phyloP scores from a whole-genome alignment of 179 eudicot species.

The Patellifolia procumbens region DNA sequence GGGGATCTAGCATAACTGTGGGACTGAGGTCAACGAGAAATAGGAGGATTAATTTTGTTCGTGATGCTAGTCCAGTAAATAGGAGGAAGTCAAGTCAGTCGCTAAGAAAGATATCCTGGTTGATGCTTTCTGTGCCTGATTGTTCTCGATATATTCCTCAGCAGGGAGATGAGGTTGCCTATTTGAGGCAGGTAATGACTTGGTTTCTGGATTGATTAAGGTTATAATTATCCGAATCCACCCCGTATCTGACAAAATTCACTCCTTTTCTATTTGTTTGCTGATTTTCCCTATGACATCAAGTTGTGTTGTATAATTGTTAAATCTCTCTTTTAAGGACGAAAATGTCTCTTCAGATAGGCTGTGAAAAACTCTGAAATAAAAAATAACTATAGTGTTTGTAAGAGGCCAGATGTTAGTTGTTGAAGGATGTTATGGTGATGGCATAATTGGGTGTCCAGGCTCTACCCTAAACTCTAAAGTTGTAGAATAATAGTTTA shows the following conservation, averaged over 20 bases:
- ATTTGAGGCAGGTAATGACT: slow-evolving; percentile 76
- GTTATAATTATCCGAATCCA: neutral
- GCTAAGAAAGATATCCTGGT: slow-evolving; percentile 68
- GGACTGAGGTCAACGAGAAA: slow-evolving; percentile 82
- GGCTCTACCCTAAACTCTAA: neutral
- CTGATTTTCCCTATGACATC: neutral
- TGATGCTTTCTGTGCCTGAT: slow-evolving; percentile 74
- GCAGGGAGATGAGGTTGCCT: slow-evolving; percentile 81
- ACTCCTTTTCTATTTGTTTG: neutral
- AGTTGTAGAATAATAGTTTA: too few species aligned
- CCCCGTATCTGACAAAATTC: neutral
- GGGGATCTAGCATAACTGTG: slow-evolving; percentile 54
- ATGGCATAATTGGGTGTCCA: neutral
- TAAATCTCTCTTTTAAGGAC: neutral
- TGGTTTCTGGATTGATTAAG: neutral
- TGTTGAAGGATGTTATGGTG: too few species aligned
- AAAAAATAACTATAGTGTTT: neutral
- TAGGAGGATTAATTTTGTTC: slow-evolving; percentile 57
- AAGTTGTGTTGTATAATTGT: neutral
- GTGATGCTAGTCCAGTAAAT: slow-evolving; percentile 57
- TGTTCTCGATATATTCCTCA: slow-evolving; percentile 90
- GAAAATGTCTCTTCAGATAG: neutral
- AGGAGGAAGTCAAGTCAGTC: slow-evolving; percentile 59
- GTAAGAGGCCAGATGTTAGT: neutral
- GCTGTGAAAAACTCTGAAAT: neutral